Evolutionary conservation across 192 early-diverging fungal species (phyloP).

Genomic region (Coemansia sp.): DNA sequence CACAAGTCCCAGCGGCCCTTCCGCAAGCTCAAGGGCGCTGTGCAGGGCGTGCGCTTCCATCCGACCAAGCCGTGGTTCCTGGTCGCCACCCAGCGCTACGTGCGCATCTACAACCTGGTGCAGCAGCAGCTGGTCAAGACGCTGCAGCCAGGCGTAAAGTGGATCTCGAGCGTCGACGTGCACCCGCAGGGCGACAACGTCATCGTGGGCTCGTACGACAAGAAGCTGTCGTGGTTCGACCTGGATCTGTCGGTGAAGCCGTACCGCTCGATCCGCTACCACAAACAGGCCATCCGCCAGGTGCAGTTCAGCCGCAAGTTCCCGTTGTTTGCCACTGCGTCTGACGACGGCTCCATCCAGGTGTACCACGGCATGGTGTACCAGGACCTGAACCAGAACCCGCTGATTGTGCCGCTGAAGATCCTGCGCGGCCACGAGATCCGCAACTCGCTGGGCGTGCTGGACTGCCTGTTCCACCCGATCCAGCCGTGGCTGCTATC

Average conservation of each 20-base stretch:
- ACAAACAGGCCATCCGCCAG: conserved; percentile 82
- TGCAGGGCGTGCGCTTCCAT: conserved; percentile 89
- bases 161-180: conserved; percentile 93
- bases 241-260: conserved; percentile 89
- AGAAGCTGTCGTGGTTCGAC: conserved; percentile 96
- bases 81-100: conserved; percentile 89
- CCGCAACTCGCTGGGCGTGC: conserved; percentile 69
- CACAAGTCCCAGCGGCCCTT: conserved; percentile 89
- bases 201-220: conserved; percentile 93
- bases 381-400: conserved; percentile 92
- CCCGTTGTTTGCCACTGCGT: conserved; percentile 89
- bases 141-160: conserved; percentile 80
- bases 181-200: conserved; percentile 96
- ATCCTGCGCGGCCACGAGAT: conserved; percentile 77
- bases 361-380: conserved; percentile 99
- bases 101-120: conserved; percentile 90
- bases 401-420: conserved; percentile 97
- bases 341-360: conserved; percentile 90
- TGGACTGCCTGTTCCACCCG: conserved; percentile 90
- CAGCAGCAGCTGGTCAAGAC: conserved; percentile 82
- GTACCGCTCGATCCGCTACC: conserved; percentile 89
- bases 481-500: conserved; percentile 96
- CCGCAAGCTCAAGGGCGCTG: conserved; percentile 79
- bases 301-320: conserved; percentile 81
- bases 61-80: conserved; percentile 89